A percentile compares a stretch with the other conserved stretches of the same genome.
Evolutionary conservation across 1,284 basidiomycete genomes (phyloP).

Genomic region (Moesziomyces globuligerus): DNA sequence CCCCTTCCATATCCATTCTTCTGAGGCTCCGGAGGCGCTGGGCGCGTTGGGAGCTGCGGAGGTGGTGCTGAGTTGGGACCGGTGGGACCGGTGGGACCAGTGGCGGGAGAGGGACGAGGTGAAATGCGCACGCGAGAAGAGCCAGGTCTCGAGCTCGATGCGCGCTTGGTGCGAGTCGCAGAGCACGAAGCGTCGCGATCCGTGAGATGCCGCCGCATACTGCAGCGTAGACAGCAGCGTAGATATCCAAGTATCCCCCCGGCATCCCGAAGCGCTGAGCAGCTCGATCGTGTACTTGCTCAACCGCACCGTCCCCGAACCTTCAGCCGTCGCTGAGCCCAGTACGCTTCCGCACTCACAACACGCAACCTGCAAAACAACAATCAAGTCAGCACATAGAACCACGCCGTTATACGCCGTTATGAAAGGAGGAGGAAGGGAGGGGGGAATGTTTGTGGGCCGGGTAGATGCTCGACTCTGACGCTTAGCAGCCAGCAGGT

Average conservation of each 20-base stretch:
- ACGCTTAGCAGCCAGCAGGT: slow-evolving; percentile 29
- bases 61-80: background rate
- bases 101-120: slow-evolving; percentile 10
- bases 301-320: slow-evolving; percentile 8
- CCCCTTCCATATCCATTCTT: slow-evolving; percentile 11
- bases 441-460: slow-evolving; percentile 15
- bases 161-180: background rate
- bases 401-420: too few species aligned
- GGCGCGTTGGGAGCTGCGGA: too few species aligned
- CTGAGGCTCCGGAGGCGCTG: background rate
- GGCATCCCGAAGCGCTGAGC: background rate
- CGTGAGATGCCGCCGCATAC: slow-evolving; percentile 22
- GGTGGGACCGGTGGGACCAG: too few species aligned
- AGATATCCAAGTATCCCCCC: slow-evolving; percentile 1
- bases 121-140: slow-evolving; percentile 27
- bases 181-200: slow-evolving; percentile 21
- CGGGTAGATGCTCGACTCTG: slow-evolving; percentile 29
- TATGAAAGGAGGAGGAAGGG: background rate
- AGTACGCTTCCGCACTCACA: slow-evolving; percentile 5
- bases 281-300: slow-evolving; percentile 19
- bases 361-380: background rate
- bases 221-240: slow-evolving; percentile 11
- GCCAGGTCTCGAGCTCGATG: slow-evolving; percentile 12
- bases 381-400: background rate
- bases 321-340: slow-evolving; percentile 2